Percentiles rank a stretch among this genome's conserved stretches.
phyloP scores from a whole-genome alignment of 768 basidiomycete species.

The Boletus rubescentipes region DNA sequence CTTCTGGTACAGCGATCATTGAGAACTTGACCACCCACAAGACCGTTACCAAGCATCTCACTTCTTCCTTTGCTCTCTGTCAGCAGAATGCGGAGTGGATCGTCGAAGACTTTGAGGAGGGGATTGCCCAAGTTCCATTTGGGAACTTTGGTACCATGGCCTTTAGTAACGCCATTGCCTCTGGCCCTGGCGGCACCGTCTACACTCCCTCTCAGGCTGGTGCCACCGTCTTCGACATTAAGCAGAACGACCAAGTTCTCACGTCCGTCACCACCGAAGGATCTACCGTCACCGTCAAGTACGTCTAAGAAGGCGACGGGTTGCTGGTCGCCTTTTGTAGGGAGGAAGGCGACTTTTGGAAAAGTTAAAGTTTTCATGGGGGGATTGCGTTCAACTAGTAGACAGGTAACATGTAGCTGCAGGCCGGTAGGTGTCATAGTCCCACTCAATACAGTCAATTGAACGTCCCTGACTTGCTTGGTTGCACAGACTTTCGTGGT shows the following conservation, averaged over 20 bases:
- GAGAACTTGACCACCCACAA: conserved; percentile 12
- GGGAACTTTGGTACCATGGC: conserved; percentile 21
- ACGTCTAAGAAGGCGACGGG: not conserved
- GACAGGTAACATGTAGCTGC: no score
- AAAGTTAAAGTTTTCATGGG: no score
- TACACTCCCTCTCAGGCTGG: conserved; percentile 10
- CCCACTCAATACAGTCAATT: no score
- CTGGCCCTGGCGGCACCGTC: not conserved
- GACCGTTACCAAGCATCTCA: conserved; percentile 1
- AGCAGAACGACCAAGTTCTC: conserved; percentile 6
- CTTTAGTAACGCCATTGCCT: conserved; percentile 12
- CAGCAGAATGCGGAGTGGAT: conserved; percentile 23
- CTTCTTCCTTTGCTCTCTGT: conserved; percentile 18
- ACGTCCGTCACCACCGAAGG: conserved; percentile 12
- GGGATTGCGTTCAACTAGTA: no score
- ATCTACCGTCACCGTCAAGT: conserved; percentile 1
- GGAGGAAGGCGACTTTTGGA: no score
- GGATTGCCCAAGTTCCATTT: conserved; percentile 5
- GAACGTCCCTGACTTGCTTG: no score
- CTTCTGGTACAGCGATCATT: conserved; percentile 17
- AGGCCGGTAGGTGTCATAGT: no score
- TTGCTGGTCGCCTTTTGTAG: not conserved
- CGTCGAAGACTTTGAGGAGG: no score
- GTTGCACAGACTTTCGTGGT: no score
- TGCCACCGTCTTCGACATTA: conserved; percentile 12